These are phyloP conservation scores for Naganishia sp. DNA, from an alignment of 1,284 basidiomycete species.

Conservation along the genomic window DNA sequence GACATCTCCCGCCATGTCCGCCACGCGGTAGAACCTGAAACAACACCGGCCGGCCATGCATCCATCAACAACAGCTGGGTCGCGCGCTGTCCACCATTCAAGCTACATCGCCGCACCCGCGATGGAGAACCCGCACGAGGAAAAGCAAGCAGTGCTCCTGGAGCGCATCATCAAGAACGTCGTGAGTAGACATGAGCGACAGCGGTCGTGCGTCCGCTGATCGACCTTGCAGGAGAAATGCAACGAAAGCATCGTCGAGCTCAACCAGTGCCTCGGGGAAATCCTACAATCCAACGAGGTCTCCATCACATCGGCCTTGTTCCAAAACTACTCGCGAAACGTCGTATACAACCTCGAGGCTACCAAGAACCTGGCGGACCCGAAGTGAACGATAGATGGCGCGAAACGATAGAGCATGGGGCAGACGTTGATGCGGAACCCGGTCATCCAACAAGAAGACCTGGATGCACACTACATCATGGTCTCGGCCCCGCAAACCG, in stretches of 20 bases:
- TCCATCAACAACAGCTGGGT: not conserved
- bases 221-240: slow-evolving; percentile 47
- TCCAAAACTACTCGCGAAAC: slow-evolving; percentile 78
- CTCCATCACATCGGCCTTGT: slow-evolving; percentile 67
- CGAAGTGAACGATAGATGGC: slow-evolving; percentile 27
- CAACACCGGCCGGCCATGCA: not conserved
- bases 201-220: slow-evolving; percentile 13
- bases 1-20: not conserved
- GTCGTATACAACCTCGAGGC: slow-evolving; percentile 81
- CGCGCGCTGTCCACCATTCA: not conserved
- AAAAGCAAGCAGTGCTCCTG: slow-evolving; percentile 81
- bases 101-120: slow-evolving; percentile 1
- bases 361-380: slow-evolving; percentile 47
- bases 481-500: no score
- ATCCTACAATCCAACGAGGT: slow-evolving; percentile 67
- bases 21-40: not conserved
- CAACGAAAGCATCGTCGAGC: slow-evolving; percentile 52
- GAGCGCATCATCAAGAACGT: slow-evolving; percentile 88
- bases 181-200: slow-evolving; percentile 57
- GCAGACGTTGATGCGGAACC: no score
- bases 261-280: slow-evolving; percentile 57
- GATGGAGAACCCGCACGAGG: slow-evolving; percentile 90
- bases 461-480: no score
- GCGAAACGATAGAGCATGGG: no score
- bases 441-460: no score